phyloP scores from a whole-genome alignment of 2,329 filamentous ascomycete genomes.

The Fusarium duplospermum region DNA sequence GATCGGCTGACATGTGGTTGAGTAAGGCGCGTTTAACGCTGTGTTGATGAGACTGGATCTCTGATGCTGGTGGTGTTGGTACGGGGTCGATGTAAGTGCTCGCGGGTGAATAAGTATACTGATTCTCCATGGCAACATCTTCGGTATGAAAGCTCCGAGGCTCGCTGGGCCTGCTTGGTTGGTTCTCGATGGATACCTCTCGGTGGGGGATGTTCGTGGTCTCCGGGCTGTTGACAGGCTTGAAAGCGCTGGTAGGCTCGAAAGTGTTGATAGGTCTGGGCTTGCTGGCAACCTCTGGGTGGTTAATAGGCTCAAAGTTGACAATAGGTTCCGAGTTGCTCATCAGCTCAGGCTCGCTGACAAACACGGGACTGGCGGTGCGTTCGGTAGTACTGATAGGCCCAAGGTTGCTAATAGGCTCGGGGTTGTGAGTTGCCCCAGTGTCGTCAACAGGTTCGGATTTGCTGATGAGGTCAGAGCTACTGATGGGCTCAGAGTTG shows the following conservation, averaged over 20 bases:
- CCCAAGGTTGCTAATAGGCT: not conserved
- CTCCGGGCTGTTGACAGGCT: not conserved
- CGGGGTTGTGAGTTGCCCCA: too few relatives aligned
- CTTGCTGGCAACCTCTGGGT: not conserved
- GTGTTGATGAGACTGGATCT: not conserved
- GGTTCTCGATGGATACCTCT: not conserved
- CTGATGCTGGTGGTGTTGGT: not conserved
- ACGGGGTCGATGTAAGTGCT: not conserved
- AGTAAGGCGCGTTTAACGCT: not conserved
- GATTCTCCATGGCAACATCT: not conserved
- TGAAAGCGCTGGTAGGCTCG: not conserved
- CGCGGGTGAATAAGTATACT: not conserved
- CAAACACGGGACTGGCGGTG: not conserved
- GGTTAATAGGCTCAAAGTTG: not conserved
- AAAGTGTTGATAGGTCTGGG: not conserved
- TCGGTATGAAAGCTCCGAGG: not conserved
- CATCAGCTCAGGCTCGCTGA: not conserved
- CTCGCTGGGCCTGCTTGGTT: not conserved
- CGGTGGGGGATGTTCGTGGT: not conserved
- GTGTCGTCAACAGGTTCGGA: not conserved
- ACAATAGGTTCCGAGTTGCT: not conserved
- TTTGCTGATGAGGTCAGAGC: not conserved
- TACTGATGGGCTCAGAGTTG: not conserved
- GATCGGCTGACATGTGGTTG: slow-evolving; percentile 12
- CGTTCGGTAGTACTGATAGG: not conserved